A percentile compares a stretch with the other conserved stretches of the same genome.
Conservation (phyloP, 257 asterid species). For the Penstemon barbatus region DNA sequence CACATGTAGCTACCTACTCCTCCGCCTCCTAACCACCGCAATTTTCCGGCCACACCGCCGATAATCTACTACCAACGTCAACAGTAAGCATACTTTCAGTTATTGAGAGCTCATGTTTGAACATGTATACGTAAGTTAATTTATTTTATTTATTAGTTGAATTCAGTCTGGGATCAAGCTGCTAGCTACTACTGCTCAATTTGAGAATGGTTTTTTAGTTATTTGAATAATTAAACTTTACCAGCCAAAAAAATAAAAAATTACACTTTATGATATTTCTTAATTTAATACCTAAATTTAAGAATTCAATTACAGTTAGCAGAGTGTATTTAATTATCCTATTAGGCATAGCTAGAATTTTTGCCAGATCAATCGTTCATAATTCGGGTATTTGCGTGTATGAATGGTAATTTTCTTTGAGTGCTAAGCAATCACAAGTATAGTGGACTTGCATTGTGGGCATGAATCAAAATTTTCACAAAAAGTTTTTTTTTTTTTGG, state of each 20-base stretch:
- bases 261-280: neutral
- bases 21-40: slow-evolving; percentile 34
- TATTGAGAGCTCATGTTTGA: neutral
- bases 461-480: no score
- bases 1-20: slow-evolving; percentile 19
- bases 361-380: neutral
- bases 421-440: no score
- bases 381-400: neutral
- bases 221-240: neutral
- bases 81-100: slow-evolving; percentile 19
- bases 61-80: neutral
- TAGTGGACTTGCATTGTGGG: no score
- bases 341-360: neutral
- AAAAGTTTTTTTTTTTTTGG: no score
- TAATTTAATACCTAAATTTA: slow-evolving; percentile 3
- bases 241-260: no score
- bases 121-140: neutral
- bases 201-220: slow-evolving; percentile 7
- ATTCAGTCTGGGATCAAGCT: slow-evolving; percentile 4
- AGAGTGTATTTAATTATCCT: neutral
- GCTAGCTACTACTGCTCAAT: neutral
- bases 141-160: neutral
- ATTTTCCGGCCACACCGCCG: slow-evolving; percentile 29
- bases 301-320: neutral
- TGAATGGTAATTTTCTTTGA: no score